A percentile compares a stretch with the other conserved stretches of the same genome.
These are phyloP conservation scores for Fagopyrum esculentum DNA, from an alignment of 148 eudicot genomes.

Conservation along the genomic window DNA sequence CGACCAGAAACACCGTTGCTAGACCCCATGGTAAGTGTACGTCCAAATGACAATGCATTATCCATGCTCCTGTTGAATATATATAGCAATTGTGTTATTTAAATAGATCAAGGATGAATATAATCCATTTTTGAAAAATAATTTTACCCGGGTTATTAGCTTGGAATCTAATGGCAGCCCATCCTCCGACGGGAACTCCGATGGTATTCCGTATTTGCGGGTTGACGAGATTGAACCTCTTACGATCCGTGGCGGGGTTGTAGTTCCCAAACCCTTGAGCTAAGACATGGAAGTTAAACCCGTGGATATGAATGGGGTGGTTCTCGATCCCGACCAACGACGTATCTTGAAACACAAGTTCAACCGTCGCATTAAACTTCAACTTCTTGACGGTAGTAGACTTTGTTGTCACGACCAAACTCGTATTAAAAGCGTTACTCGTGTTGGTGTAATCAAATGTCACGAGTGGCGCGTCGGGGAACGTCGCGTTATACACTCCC, in stretches of 20 bases:
- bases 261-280: constrained; percentile 73
- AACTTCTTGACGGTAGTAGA: constrained; percentile 51
- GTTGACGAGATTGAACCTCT: constrained; percentile 45
- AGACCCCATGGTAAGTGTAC: constrained; percentile 40
- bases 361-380: constrained; percentile 45
- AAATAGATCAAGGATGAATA: background rate
- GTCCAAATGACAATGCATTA: constrained; percentile 43
- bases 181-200: constrained; percentile 39
- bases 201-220: constrained; percentile 66
- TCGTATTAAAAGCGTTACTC: constrained; percentile 21
- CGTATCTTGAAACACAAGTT: constrained; percentile 61
- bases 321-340: constrained; percentile 39
- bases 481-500: constrained; percentile 46
- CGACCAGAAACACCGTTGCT: constrained; percentile 29
- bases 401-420: constrained; percentile 25
- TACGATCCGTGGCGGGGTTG: constrained; percentile 21
- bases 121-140: background rate
- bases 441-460: constrained; percentile 49
- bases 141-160: constrained; percentile 40
- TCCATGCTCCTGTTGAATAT: constrained; percentile 28
- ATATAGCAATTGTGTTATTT: background rate
- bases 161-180: constrained; percentile 37
- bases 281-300: constrained; percentile 53
- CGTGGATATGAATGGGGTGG: constrained; percentile 82
- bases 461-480: constrained; percentile 42